These are phyloP conservation scores for Stylosanthes scabra DNA, from an alignment of 331 rosid genomes.

Conservation along the genomic window DNA sequence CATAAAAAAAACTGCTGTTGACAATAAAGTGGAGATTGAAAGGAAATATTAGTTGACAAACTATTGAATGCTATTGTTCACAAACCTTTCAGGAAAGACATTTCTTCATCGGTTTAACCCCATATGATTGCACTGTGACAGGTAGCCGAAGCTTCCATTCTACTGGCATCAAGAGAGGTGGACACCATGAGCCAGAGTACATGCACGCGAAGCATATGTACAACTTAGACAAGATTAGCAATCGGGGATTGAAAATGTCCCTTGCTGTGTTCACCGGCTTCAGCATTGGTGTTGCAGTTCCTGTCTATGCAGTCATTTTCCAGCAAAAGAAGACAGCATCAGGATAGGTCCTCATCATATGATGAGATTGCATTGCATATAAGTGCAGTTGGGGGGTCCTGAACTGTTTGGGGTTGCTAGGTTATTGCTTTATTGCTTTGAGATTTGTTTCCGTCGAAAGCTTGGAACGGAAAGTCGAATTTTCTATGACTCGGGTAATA, in stretches of 20 bases:
- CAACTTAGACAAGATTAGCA: conserved; percentile 60
- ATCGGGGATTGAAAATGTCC: conserved; percentile 52
- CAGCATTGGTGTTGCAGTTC: conserved; percentile 62
- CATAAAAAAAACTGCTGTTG: neutral
- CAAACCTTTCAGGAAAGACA: conserved; percentile 3
- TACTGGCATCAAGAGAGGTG: conserved; percentile 53
- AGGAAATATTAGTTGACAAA: neutral
- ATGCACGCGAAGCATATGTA: conserved; percentile 67
- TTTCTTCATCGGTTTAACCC: neutral
- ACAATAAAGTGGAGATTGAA: neutral
- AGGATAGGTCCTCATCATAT: conserved; percentile 23
- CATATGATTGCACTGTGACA: conserved; percentile 34
- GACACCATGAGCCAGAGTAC: conserved; percentile 55
- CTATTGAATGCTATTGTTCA: neutral
- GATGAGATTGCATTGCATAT: neutral
- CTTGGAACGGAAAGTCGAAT: neutral
- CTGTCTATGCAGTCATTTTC: conserved; percentile 57
- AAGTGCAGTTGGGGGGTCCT: conserved; percentile 2
- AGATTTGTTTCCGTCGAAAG: conserved; percentile 17
- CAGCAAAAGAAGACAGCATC: conserved; percentile 67
- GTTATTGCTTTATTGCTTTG: conserved; percentile 9
- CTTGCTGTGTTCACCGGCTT: conserved; percentile 58
- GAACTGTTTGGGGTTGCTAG: neutral
- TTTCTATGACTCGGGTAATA: conserved; percentile 14
- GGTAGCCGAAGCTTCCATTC: conserved; percentile 57